Evolutionary conservation across 805 yeast genomes (phyloP).

Genomic region (Kockiozyma suomiensis): DNA sequence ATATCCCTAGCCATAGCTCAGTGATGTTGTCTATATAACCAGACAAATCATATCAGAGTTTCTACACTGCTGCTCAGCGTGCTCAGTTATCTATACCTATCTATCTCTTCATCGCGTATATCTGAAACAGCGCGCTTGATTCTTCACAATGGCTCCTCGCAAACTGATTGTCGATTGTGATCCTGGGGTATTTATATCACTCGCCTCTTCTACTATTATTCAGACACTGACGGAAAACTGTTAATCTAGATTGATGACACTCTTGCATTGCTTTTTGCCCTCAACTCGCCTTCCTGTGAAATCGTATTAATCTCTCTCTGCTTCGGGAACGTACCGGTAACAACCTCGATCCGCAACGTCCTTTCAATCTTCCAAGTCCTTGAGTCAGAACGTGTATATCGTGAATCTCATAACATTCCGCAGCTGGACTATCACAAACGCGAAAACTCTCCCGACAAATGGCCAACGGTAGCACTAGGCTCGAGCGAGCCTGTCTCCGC

Average conservation of each 20-base stretch:
- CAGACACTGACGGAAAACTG: neutral
- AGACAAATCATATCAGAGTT: too few species aligned
- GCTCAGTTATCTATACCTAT: too few species aligned
- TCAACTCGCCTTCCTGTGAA: constrained; percentile 40
- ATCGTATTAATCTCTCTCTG: constrained; percentile 43
- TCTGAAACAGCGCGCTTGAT: too few species aligned
- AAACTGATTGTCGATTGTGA: constrained; percentile 47
- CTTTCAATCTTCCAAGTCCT: constrained; percentile 44
- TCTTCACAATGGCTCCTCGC: constrained; percentile 1
- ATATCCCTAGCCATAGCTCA: too few species aligned
- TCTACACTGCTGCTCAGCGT: too few species aligned
- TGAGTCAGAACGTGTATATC: constrained; percentile 39
- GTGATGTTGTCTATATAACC: too few species aligned
- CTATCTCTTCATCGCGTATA: too few species aligned
- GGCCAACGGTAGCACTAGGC: constrained; percentile 45
- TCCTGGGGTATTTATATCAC: constrained; percentile 44
- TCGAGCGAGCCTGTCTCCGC: constrained; percentile 38
- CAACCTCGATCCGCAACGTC: constrained; percentile 43
- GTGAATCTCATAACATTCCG: constrained; percentile 34
- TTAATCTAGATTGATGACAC: constrained; percentile 45
- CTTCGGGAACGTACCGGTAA: constrained; percentile 46
- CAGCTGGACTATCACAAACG: constrained; percentile 33
- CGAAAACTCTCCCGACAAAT: neutral
- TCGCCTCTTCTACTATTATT: too few species aligned
- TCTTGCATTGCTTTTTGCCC: constrained; percentile 45